Base-by-base conservation (phyloP, 768 basidiomycete genomes). In the Amanita molliuscula region DNA sequence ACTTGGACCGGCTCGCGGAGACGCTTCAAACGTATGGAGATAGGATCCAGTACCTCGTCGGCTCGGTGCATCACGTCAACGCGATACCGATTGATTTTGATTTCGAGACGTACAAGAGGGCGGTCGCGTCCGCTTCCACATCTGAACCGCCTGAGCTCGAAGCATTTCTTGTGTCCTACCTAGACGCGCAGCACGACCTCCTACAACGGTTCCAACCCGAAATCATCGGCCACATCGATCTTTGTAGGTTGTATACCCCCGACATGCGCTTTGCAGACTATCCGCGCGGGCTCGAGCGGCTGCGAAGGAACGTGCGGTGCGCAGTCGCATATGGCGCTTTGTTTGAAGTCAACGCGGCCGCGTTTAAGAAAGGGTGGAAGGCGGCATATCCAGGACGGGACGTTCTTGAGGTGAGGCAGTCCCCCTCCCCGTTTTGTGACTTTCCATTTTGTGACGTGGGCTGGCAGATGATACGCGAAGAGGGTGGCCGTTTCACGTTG, bases 51-150 rank as follows among this genome's bases (percentile, higher is more conserved):
- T 97, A 91, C 65, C 61, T 97, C 60, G 89, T 98, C 47, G 95
- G 96, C 21, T 89, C 87, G 29, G 72, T 99, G 6, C 96, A 99
- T 62, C 95, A 97, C 58, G 91, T 93, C 63, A 77, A 82, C 61
- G 74, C 69, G 18, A 76, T 88, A 35, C 91, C 94, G 6, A 95
- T 99, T 66, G 96, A 99, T 67, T 93, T 98, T 57, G 91, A 96
- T 67, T 57, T 71, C 34, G 56, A 67, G 21, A 91, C 84, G 7
- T 95, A 79, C 71, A 67, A 78, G 49, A 68, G 63, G 43, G 80
- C 84, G 6, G 61, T 95, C 50, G 63, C 56, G 67, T 71, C 53
- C 56, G 63, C 8, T 3, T 56, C 61, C 45, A 51, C 59, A 33
- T 52, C 59, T 37, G 64, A 65, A 40, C 48, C 61, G 37, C 64